phyloP scores from a whole-genome alignment of 805 yeast genomes.

The Suhomyces faveliae region DNA sequence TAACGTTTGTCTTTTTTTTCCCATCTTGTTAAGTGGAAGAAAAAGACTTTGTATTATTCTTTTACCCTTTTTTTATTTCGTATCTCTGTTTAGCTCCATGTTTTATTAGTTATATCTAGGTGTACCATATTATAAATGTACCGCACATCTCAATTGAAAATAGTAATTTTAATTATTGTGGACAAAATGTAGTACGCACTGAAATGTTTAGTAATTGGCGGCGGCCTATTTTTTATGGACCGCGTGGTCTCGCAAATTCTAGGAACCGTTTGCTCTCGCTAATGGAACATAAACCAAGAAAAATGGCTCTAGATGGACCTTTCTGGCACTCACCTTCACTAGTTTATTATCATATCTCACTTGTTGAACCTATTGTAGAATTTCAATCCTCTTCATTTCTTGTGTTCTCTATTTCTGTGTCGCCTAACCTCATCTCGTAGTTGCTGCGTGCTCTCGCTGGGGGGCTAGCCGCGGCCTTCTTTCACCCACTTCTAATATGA shows the following conservation, averaged over 20 bases:
- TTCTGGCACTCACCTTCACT: neutral
- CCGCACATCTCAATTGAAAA: slow-evolving; percentile 1
- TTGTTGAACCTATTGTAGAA: neutral
- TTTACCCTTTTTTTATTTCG: slow-evolving; percentile 7
- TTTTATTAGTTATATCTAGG: slow-evolving; percentile 10
- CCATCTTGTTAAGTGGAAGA: neutral
- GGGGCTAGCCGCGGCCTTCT: neutral
- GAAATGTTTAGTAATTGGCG: neutral
- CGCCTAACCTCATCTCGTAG: neutral
- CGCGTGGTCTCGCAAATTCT: neutral
- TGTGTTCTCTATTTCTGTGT: neutral
- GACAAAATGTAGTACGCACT: neutral
- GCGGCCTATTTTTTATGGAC: neutral
- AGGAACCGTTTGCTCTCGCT: neutral
- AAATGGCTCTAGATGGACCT: no score
- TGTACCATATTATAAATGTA: slow-evolving; percentile 10
- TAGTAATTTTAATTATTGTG: neutral
- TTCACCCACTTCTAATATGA: neutral
- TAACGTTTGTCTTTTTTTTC: neutral
- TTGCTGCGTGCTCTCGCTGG: neutral
- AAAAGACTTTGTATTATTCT: slow-evolving; percentile 2
- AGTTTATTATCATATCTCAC: neutral
- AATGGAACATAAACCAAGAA: neutral
- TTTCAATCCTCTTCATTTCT: neutral
- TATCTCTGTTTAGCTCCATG: slow-evolving; percentile 8